Conservation (phyloP, 495 filamentous ascomycete genomes). For the Aspergillus olivimuriae region DNA sequence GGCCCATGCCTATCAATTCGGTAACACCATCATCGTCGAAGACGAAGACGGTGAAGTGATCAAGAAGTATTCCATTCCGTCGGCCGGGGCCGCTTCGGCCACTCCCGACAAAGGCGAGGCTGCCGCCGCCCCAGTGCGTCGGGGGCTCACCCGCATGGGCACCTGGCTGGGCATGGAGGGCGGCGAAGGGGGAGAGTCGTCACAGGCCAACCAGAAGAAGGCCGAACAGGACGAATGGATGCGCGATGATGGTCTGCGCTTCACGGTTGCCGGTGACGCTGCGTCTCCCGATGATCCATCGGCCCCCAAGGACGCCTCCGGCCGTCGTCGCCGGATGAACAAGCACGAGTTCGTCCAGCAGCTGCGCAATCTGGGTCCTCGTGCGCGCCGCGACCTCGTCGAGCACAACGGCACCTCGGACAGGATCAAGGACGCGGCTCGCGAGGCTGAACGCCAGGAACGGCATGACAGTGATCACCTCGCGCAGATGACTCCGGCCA, state of each 20-base stretch:
- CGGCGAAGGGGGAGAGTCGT: slow-evolving; percentile 41
- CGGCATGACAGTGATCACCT: slow-evolving; percentile 9
- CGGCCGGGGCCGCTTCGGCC: slow-evolving; percentile 7
- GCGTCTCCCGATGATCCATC: slow-evolving; percentile 23
- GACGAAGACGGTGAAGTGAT: slow-evolving; percentile 96
- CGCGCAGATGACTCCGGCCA: background rate
- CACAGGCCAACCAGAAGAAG: slow-evolving; percentile 29
- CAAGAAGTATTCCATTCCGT: slow-evolving; percentile 87
- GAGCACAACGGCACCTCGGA: slow-evolving; percentile 60
- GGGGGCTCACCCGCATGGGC: slow-evolving; percentile 52
- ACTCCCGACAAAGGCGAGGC: slow-evolving; percentile 14
- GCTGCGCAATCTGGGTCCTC: slow-evolving; percentile 74
- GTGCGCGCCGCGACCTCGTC: slow-evolving; percentile 62
- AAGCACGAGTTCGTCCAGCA: slow-evolving; percentile 88
- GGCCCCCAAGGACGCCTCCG: slow-evolving; percentile 27
- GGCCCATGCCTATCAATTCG: slow-evolving; percentile 91
- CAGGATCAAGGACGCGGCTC: slow-evolving; percentile 50
- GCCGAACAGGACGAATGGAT: slow-evolving; percentile 34
- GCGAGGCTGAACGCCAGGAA: slow-evolving; percentile 24
- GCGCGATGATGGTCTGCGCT: slow-evolving; percentile 76
- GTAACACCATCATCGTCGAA: slow-evolving; percentile 96
- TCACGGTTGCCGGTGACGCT: slow-evolving; percentile 58
- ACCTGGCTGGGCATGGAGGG: slow-evolving; percentile 55
- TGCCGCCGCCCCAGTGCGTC: slow-evolving; percentile 33
- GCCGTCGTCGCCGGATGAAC: slow-evolving; percentile 68